These are phyloP conservation scores for Globisporangium viniferum DNA, from an alignment of 352 stramenopile species.

Conservation along the genomic window DNA sequence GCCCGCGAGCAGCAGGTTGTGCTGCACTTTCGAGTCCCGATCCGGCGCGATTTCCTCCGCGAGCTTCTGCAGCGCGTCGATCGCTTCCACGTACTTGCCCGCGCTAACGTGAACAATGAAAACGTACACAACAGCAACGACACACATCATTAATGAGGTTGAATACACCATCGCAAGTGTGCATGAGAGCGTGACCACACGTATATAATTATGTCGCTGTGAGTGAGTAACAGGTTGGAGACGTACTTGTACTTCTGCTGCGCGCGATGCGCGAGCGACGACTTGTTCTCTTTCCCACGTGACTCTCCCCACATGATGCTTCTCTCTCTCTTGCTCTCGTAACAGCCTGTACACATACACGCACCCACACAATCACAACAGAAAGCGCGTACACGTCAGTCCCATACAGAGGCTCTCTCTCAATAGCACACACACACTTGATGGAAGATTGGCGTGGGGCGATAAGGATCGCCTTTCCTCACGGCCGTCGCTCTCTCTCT, in stretches of 20 bases:
- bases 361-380: background rate
- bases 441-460: background rate
- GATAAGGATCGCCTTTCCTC: background rate
- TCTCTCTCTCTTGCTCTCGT: background rate
- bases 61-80: slow-evolving; percentile 82
- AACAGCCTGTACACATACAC: slow-evolving; percentile 4
- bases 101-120: slow-evolving; percentile 30
- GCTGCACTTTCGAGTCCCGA: slow-evolving; percentile 80
- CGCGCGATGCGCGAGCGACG: slow-evolving; percentile 78
- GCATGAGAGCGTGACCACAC: background rate
- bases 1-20: slow-evolving; percentile 76
- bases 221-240: background rate
- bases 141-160: background rate
- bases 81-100: slow-evolving; percentile 83
- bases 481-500: background rate
- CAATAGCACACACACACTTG: background rate
- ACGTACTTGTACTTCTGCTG: slow-evolving; percentile 88
- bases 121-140: slow-evolving; percentile 2
- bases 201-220: too few relatives aligned
- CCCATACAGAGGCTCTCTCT: background rate
- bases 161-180: background rate
- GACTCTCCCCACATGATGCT: slow-evolving; percentile 57
- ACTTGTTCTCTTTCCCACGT: slow-evolving; percentile 81
- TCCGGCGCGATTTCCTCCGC: slow-evolving; percentile 73
- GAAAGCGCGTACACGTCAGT: background rate